Conservation (phyloP, 306 rosid species). For the Comarum palustre region DNA sequence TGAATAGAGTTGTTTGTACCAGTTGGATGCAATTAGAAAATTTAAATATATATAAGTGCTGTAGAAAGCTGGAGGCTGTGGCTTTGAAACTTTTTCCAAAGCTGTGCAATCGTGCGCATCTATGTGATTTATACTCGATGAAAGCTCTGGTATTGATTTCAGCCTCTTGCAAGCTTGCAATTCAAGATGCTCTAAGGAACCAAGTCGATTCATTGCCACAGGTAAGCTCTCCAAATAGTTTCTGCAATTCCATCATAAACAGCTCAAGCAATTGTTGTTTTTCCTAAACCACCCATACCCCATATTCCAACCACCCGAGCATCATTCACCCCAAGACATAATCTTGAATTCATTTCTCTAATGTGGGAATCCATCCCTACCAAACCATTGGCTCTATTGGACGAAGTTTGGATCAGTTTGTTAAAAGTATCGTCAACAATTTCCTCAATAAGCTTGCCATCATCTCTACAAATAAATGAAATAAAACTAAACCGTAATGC, state of each 20-base stretch:
- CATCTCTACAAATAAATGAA: conserved; percentile 13
- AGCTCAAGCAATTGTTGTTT: background rate
- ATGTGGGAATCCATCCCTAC: conserved; percentile 13
- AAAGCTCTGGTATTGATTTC: background rate
- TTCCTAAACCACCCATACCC: conserved; percentile 34
- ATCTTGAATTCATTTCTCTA: background rate
- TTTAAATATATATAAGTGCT: too few relatives aligned
- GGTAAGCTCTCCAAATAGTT: background rate
- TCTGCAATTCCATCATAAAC: too few relatives aligned
- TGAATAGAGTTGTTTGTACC: too few relatives aligned
- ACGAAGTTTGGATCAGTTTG: background rate
- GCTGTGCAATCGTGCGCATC: conserved; percentile 1
- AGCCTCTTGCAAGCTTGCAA: background rate
- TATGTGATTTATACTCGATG: background rate
- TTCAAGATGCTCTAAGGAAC: background rate
- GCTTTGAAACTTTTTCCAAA: background rate
- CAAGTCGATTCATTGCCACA: background rate
- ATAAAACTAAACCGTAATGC: too few relatives aligned
- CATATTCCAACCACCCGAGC: conserved; percentile 16
- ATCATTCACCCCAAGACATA: background rate
- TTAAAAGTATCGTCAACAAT: background rate
- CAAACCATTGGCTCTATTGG: background rate
- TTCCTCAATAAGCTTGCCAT: background rate
- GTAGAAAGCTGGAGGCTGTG: too few relatives aligned
- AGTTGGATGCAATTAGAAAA: too few relatives aligned